Evolutionary conservation across 2,329 filamentous ascomycete genomes (phyloP), one percentile per base, ranked within the genome.

Genomic region (Shiraia bambusicola): DNA sequence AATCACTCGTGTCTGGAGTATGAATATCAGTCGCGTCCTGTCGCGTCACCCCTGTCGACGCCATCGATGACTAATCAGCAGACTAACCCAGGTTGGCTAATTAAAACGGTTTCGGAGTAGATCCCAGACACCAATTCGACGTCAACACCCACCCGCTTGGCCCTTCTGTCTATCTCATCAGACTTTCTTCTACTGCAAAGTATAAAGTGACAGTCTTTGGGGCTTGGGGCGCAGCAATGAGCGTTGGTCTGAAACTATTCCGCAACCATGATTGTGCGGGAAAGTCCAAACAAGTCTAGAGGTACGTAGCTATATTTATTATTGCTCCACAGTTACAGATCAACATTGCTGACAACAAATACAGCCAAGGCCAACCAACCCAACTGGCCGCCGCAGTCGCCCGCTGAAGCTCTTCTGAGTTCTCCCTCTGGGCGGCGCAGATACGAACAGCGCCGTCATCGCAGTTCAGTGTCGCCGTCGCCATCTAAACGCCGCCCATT

Each of bases 381-480:
- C 49, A 72, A 62, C 43, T 85, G 82, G 82, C 82, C 82, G 42
- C 82, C 82, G 13, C 74, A 77, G 57, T 84, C 81, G 14, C 80
- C 82, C 12, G 75, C 77, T 54, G 78, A 83, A 49, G 82, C 81
- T 15, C 72, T 84, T 12, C 69, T 84, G 43, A 81, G 77, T 62
- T 84, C 91, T 3, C 92, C 92, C 1, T 82, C 84, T 52, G 92
- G 90, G 38, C 85, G 90, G 58, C 82, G 85, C 64, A 84, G 83
- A 65, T 82, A 88, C 59, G 79, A 85, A 64, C 81, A 84, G 46
- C 56, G 49, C 56, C 79, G 82, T 52, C 80, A 83, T 50, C 81
- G 80, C 54, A 77, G 76, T 27, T 84, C 70, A 1, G 66, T 66
- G 16, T 69, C 70, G 3, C 73, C 87, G 17, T 84, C 84, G 1